A percentile compares a stretch with the other conserved stretches of the same genome.
Evolutionary conservation across 225 moss, liverwort and hornwort species (phyloP).

Genomic region (Pseudisothecium myosuroides): DNA sequence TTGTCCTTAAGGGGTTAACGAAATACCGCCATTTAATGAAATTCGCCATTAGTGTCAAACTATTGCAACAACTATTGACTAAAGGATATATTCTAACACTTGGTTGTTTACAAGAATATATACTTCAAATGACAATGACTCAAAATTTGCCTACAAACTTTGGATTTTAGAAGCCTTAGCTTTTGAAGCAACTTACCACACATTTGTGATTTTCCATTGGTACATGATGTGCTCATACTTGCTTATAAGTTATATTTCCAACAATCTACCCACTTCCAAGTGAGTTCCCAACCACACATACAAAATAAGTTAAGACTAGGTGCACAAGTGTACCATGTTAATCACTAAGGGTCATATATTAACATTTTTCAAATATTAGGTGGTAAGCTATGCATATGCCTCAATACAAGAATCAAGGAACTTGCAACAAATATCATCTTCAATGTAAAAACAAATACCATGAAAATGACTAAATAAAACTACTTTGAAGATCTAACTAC

Average conservation of each 20-base stretch:
- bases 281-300: slow-evolving; percentile 34
- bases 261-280: slow-evolving; percentile 18
- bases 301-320: slow-evolving; percentile 14
- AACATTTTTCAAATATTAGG: neutral
- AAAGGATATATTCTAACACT: neutral
- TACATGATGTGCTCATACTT: slow-evolving; percentile 16
- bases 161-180: neutral
- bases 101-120: neutral
- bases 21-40: no score
- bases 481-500: neutral
- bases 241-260: slow-evolving; percentile 30
- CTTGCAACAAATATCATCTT: neutral
- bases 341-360: neutral
- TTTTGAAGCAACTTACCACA: slow-evolving; percentile 27
- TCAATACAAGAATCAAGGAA: neutral
- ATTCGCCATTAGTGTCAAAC: neutral
- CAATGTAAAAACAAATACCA: neutral
- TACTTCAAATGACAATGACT: neutral
- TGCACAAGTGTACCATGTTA: neutral
- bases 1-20: no score
- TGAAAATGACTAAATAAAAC: neutral
- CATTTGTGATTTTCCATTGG: slow-evolving; percentile 5
- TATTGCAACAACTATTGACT: neutral
- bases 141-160: neutral
- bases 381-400: neutral